Base-by-base conservation (phyloP, 1,284 basidiomycete species). In the Cutaneotrichosporon arboriforme region DNA sequence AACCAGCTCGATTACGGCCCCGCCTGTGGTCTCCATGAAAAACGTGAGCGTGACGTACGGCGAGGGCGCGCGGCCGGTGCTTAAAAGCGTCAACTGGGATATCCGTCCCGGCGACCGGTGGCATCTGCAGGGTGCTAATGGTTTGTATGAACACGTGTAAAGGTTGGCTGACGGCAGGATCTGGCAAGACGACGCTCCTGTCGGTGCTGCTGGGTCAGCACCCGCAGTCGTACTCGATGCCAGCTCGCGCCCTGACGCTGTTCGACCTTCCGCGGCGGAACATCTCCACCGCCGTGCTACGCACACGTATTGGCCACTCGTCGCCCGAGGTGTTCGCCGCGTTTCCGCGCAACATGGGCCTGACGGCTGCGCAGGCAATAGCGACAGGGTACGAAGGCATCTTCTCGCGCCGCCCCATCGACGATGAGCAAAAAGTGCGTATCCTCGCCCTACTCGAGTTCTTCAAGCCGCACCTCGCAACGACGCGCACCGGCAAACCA, bases 171-270 rank as follows among this genome's bases (percentile, higher is more conserved):
- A 59, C 33, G 1, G 12, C 47, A 90, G 87, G 91, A 43, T 90
- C 89, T 0, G 94, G 94, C 2, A 98, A 98, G 77, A 94, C 93
- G 0, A 97, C 94, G 0, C 82, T 97, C 1, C 80, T 97, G n/a
- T 86, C 93, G 4, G 74, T 97, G 33, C 77, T 98, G 36, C 89
- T 91, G 0, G 94, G 94, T 21, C 90, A 94, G 65, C 94, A 97
- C 72, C 93, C 94, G 0, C 89, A 90, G 59, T 94, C 92, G 0
- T 97, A 86, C 76, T 85, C 84, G 1, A 76, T 84, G 48, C 72
- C 75, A 0, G 45, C 72, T 0, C 22, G 60, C 0, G 73, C 77
- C 15, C 80, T 97, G 8, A 77, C 79, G 3, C 81, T 92, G 41
- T 89, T 93, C 59, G 82, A 81, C 38, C 78, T 80, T 38, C 85